These are phyloP conservation scores for Piromyces finnis DNA, from an alignment of 192 early-diverging fungal species.

Conservation along the genomic window DNA sequence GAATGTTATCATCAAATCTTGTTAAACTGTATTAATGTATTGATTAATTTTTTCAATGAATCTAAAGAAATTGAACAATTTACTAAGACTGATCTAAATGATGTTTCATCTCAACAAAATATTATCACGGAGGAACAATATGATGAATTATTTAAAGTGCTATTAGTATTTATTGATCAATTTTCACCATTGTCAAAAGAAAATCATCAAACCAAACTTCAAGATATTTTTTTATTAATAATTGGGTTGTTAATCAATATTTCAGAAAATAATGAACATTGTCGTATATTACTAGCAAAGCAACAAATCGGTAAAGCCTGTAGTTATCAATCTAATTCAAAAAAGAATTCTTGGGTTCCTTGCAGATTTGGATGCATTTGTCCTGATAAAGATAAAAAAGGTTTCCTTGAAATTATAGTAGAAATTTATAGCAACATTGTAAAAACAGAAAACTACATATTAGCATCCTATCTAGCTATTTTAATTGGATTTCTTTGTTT, in stretches of 20 bases:
- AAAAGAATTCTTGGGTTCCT: background rate
- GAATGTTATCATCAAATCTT: background rate
- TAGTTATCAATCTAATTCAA: background rate
- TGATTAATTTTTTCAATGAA: background rate
- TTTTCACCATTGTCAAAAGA: background rate
- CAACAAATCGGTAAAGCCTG: background rate
- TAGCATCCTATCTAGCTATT: background rate
- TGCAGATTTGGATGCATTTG: background rate
- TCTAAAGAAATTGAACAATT: background rate
- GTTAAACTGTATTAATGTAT: background rate
- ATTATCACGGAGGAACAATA: background rate
- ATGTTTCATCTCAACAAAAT: background rate
- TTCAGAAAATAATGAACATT: background rate
- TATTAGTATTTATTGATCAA: background rate
- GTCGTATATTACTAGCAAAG: background rate
- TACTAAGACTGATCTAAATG: background rate
- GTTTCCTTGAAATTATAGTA: background rate
- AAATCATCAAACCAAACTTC: background rate
- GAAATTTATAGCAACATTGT: background rate
- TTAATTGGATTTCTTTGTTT: background rate
- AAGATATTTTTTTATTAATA: background rate
- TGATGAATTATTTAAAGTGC: background rate
- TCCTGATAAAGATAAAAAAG: background rate
- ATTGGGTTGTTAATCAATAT: background rate
- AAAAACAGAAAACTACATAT: background rate